Base-by-base conservation (phyloP, 2,329 filamentous ascomycete genomes). In the Albophoma yamanashiensis region DNA sequence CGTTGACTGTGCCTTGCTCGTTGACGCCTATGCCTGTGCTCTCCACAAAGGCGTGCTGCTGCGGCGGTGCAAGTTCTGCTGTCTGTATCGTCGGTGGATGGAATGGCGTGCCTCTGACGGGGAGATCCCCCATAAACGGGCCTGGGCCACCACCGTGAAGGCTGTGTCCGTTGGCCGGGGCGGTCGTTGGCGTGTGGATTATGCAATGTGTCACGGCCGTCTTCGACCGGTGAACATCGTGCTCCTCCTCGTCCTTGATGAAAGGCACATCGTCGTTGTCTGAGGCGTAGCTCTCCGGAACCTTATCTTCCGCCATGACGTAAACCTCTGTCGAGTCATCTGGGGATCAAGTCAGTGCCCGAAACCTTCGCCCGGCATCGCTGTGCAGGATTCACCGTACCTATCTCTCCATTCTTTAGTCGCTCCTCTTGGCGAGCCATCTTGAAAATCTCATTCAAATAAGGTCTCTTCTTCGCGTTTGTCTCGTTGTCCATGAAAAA, bases 391-490 rank as follows among this genome's bases (percentile, higher is more conserved):
- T 25, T 15, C 4, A 20, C 65, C 77, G 64, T 70, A 86, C 84
- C 83, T 57, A 86, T 81, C 65, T 85, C 82, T 34, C 78, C 79
- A 52, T 80, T 78, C 63, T 74, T 80, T 65, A 73, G 86, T 5
- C 79, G 74, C 67, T 86, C 83, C 63, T 88, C 81, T 38, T 75
- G 70, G 59, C 73, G 77, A 0, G 84, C 84, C 38, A 88, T 78
- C 62, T 79, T 82, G 73, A 88, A 87, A 11, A 87, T 81, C 66
- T 87, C 84, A 58, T 78, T 80, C 11, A 88, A 67, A 56, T 78
- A 84, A 0, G 77, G 75, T 60, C 76, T 79, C 74, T 87, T 87
- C 62, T 75, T 75, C 2, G 71, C 70, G 60, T 87, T 87, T 50
- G 75, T 76, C 2, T 82, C 79, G 59, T 79, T 81, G 62, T 86